phyloP scores from a whole-genome alignment of 2,329 filamentous ascomycete species.

The Arachnomyces sp. region DNA sequence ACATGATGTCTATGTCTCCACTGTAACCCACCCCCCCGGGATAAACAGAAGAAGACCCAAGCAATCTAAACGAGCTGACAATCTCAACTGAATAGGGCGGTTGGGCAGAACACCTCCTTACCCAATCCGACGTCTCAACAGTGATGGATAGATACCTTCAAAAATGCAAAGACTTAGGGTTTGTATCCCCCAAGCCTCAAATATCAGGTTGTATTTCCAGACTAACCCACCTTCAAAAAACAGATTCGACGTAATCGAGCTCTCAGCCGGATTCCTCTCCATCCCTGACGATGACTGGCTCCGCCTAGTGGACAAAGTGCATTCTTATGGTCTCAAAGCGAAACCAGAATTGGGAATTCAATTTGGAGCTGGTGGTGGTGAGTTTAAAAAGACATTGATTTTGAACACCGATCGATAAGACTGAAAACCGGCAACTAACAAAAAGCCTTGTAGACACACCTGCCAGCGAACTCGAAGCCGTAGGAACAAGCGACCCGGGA shows the following conservation, averaged over 20 bases:
- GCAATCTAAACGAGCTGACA: not conserved
- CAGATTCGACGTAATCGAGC: conserved; percentile 47
- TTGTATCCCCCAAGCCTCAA: conserved; percentile 7
- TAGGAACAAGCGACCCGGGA: conserved; percentile 42
- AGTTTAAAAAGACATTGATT: not conserved
- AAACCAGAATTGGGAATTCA: conserved; percentile 51
- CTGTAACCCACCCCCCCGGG: conserved; percentile 23
- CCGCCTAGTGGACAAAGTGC: conserved; percentile 42
- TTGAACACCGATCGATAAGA: not conserved
- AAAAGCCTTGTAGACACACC: conserved; percentile 35
- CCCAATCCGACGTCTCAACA: conserved; percentile 36
- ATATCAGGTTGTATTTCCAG: too few relatives aligned
- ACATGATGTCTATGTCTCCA: conserved; percentile 46
- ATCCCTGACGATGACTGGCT: conserved; percentile 48
- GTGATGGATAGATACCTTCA: conserved; percentile 45
- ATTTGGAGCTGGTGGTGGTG: conserved; percentile 45
- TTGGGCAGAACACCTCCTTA: conserved; percentile 47
- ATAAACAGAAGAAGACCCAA: not conserved
- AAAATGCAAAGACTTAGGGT: conserved; percentile 46
- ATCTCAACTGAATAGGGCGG: conserved; percentile 37
- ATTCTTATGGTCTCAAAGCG: conserved; percentile 41
- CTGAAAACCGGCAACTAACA: not conserved
- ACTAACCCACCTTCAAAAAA: too few relatives aligned
- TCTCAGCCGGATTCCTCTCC: conserved; percentile 47
- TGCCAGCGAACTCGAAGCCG: conserved; percentile 37